phyloP scores from a whole-genome alignment of 2,329 filamentous ascomycete species.

The Fusarium pininemorale region DNA sequence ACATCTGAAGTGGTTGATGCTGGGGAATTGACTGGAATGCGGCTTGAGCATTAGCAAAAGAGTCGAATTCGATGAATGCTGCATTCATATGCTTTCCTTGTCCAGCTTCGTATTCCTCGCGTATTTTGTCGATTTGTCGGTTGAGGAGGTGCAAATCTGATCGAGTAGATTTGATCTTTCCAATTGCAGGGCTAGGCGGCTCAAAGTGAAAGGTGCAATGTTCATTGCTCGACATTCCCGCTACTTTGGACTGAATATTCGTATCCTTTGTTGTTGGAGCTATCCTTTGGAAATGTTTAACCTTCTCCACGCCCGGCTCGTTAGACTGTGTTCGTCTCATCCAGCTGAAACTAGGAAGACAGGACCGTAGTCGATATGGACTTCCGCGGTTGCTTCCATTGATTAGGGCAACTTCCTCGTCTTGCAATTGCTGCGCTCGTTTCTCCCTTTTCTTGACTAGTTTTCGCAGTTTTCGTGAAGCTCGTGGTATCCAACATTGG shows the following conservation, averaged over 20 bases:
- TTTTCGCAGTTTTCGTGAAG: background rate
- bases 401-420: background rate
- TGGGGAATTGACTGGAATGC: background rate
- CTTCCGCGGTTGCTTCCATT: fast-evolving
- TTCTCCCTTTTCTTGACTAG: background rate
- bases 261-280: background rate
- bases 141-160: background rate
- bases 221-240: fast-evolving
- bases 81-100: background rate
- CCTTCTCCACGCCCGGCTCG: background rate
- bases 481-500: background rate
- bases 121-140: background rate
- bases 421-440: background rate
- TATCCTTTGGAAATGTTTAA: fast-evolving
- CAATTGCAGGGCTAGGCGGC: no score
- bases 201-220: fast-evolving
- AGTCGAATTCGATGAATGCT: background rate
- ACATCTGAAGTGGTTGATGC: background rate
- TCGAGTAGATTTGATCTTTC: no score
- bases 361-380: fast-evolving
- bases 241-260: background rate
- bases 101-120: fast-evolving
- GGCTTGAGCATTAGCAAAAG: background rate
- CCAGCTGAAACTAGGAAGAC: fast-evolving
- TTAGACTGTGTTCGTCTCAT: fast-evolving